These are phyloP conservation scores for Coemansia sp. DNA, from an alignment of 192 early-diverging fungal genomes.

Conservation along the genomic window DNA sequence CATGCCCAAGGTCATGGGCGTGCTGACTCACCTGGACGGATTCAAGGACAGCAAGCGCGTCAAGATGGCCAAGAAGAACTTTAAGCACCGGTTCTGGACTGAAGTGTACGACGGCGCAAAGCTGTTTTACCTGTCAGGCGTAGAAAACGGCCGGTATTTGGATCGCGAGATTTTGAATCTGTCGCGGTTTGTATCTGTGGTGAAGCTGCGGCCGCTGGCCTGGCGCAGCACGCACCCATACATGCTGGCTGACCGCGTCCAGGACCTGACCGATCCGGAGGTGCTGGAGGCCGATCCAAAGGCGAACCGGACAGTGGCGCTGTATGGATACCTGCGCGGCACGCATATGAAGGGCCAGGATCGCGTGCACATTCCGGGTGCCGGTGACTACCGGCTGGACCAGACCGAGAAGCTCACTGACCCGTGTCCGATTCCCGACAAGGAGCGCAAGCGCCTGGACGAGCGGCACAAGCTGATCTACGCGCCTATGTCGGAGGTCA, in stretches of 20 bases:
- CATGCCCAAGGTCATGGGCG: constrained; percentile 97
- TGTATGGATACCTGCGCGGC: constrained; percentile 95
- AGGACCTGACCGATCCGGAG: constrained; percentile 94
- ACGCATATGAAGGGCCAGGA: constrained; percentile 84
- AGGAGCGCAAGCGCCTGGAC: constrained; percentile 80
- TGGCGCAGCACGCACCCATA: constrained; percentile 99
- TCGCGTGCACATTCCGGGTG: constrained; percentile 94
- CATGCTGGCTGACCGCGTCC: constrained; percentile 91
- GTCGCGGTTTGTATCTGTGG: constrained; percentile 95
- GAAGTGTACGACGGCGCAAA: constrained; percentile 99
- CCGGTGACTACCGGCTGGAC: constrained; percentile 78
- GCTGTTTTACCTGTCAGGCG: constrained; percentile 94
- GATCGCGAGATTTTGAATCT: constrained; percentile 93
- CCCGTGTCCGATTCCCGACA: constrained; percentile 96
- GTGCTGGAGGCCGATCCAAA: constrained; percentile 73
- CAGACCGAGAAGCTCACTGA: constrained; percentile 79
- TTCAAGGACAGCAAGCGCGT: constrained; percentile 93
- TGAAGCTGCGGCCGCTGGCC: constrained; percentile 94
- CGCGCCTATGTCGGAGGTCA: constrained; percentile 97
- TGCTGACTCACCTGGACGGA: constrained; percentile 92
- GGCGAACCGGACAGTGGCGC: constrained; percentile 84
- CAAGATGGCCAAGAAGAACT: constrained; percentile 81
- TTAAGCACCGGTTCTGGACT: constrained; percentile 99
- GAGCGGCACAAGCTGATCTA: constrained; percentile 96
- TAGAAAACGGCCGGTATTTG: constrained; percentile 90